These are phyloP conservation scores for Candida coquimbonensis DNA, from an alignment of 805 yeast genomes.

Conservation along the genomic window DNA sequence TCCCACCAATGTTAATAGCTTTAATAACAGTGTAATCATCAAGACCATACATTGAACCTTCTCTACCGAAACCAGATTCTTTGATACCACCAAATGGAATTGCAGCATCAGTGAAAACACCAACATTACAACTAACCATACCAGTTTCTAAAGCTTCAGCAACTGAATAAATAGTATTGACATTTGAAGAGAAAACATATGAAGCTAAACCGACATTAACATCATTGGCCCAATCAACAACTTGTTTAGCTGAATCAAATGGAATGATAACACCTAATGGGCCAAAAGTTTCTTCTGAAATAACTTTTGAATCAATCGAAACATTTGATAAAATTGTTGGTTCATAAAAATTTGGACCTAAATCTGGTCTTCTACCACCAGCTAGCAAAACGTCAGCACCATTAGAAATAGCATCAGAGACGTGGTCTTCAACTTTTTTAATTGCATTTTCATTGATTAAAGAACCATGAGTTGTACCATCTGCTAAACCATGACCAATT, in stretches of 20 bases:
- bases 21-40: slow-evolving; percentile 53
- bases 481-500: slow-evolving; percentile 51
- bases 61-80: slow-evolving; percentile 66
- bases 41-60: slow-evolving; percentile 55
- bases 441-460: slow-evolving; percentile 45
- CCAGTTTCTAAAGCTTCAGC: slow-evolving; percentile 56
- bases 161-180: slow-evolving; percentile 43
- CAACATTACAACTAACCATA: slow-evolving; percentile 58
- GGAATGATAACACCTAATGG: slow-evolving; percentile 54
- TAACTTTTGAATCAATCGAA: slow-evolving; percentile 41
- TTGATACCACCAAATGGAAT: slow-evolving; percentile 60
- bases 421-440: slow-evolving; percentile 48
- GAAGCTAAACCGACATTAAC: slow-evolving; percentile 53
- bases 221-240: slow-evolving; percentile 45
- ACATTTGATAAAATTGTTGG: slow-evolving; percentile 51
- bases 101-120: slow-evolving; percentile 47
- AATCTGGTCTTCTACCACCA: slow-evolving; percentile 45
- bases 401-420: slow-evolving; percentile 43
- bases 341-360: slow-evolving; percentile 46
- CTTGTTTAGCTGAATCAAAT: slow-evolving; percentile 49
- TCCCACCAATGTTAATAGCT: slow-evolving; percentile 42
- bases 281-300: slow-evolving; percentile 57
- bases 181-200: slow-evolving; percentile 47
- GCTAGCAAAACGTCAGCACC: slow-evolving; percentile 45
- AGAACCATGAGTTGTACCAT: slow-evolving; percentile 48